Conservation (phyloP, 2,329 filamentous ascomycete genomes). For the Dactylellina leptospora region DNA sequence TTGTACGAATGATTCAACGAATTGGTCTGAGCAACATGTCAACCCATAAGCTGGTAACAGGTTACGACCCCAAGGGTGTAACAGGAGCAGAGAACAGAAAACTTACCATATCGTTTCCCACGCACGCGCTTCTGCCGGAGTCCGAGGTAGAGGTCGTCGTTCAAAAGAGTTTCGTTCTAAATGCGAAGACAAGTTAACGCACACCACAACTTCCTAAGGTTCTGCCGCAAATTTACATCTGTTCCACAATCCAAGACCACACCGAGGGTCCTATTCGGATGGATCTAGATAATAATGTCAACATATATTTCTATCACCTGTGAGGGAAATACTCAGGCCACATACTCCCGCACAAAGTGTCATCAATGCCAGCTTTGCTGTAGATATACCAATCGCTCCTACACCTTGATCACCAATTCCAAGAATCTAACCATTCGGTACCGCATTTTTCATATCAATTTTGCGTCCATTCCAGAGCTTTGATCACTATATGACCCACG, state of each 20-base stretch:
- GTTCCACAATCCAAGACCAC: conserved; percentile 88
- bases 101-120: conserved; percentile 71
- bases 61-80: no score
- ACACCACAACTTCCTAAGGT: no score
- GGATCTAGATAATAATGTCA: conserved; percentile 54
- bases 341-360: conserved; percentile 89
- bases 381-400: conserved; percentile 82
- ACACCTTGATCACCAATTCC: conserved; percentile 91
- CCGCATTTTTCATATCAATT: not conserved
- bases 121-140: conserved; percentile 72
- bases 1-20: conserved; percentile 78
- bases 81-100: no score
- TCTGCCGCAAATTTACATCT: conserved; percentile 65
- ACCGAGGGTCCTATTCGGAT: conserved; percentile 66
- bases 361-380: conserved; percentile 82
- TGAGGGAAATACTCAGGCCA: conserved; percentile 62
- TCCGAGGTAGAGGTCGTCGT: conserved; percentile 82
- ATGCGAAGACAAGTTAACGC: no score
- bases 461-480: no score
- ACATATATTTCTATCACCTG: no score
- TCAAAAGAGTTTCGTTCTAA: conserved; percentile 74
- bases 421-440: conserved; percentile 76
- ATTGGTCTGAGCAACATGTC: conserved; percentile 65
- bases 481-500: no score
- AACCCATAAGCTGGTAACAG: no score